phyloP scores from a whole-genome alignment of 257 asterid species.

The Prunella vulgaris region DNA sequence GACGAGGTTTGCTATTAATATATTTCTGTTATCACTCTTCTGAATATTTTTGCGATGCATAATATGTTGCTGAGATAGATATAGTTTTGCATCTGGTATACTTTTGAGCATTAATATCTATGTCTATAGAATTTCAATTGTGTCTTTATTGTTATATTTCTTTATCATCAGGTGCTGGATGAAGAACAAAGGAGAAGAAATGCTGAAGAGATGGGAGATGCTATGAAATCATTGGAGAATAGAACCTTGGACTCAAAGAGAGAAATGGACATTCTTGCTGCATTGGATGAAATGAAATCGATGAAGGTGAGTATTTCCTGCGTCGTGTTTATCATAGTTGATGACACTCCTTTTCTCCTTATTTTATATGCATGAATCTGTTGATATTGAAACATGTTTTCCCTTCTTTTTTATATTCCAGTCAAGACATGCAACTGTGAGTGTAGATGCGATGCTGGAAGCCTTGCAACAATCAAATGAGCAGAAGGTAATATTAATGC shows the following conservation, averaged over 20 bases:
- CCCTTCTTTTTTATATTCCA: slow-evolving; percentile 20
- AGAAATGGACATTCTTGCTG: slow-evolving; percentile 91
- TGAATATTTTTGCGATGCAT: neutral
- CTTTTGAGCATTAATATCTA: neutral
- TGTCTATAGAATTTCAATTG: neutral
- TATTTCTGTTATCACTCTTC: neutral
- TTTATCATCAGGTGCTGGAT: slow-evolving; percentile 44
- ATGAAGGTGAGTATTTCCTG: slow-evolving; percentile 53
- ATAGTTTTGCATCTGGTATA: neutral
- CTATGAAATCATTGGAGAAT: slow-evolving; percentile 93
- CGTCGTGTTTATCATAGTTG: neutral
- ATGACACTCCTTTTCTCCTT: neutral
- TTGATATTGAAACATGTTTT: slow-evolving; percentile 10
- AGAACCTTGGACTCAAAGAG: slow-evolving; percentile 76
- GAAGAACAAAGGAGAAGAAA: slow-evolving; percentile 51
- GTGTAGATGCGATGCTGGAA: slow-evolving; percentile 87
- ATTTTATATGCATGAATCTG: neutral
- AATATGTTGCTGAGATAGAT: neutral
- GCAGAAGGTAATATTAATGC: slow-evolving; percentile 39
- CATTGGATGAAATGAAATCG: slow-evolving; percentile 90
- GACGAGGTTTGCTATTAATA: slow-evolving; percentile 54
- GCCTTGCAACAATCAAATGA: slow-evolving; percentile 58
- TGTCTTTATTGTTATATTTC: neutral
- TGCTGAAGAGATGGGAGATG: slow-evolving; percentile 95
- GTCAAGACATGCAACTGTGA: slow-evolving; percentile 87